A percentile compares a stretch with the other conserved stretches of the same genome.
These are phyloP conservation scores for Rhododendron kiyosumense DNA, from an alignment of 148 eudicot species.

Conservation along the genomic window DNA sequence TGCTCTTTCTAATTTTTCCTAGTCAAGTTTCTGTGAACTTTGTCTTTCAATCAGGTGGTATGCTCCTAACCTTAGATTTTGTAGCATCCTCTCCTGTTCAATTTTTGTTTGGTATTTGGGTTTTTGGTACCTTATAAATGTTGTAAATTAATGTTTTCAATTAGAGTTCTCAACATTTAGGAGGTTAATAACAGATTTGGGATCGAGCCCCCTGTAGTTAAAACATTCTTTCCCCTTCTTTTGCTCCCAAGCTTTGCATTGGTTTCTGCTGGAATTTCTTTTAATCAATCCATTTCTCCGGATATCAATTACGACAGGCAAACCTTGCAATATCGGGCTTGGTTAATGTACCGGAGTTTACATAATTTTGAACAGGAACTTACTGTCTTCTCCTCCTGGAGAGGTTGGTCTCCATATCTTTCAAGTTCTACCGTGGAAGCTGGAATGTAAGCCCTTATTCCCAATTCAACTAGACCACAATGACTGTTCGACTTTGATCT, in stretches of 20 bases:
- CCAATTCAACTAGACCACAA: neutral
- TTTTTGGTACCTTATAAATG: neutral
- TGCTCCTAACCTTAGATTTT: slow-evolving; percentile 3
- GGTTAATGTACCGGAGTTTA: neutral
- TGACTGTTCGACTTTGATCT: neutral
- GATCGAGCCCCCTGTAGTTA: neutral
- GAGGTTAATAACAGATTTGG: neutral
- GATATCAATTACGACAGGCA: neutral
- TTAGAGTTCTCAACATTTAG: neutral
- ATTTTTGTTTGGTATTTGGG: neutral
- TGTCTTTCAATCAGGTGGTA: neutral
- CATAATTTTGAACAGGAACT: neutral
- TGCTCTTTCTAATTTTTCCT: neutral
- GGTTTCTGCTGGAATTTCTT: neutral
- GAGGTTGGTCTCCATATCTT: neutral
- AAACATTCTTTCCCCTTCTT: neutral
- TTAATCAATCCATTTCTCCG: neutral
- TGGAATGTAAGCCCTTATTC: neutral
- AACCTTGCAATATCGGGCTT: neutral
- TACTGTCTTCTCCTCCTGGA: neutral
- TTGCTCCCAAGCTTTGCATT: neutral
- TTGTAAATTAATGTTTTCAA: neutral
- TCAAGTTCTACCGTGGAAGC: neutral
- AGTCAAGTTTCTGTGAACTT: neutral
- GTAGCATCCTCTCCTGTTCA: neutral